phyloP scores from a whole-genome alignment of 2,329 filamentous ascomycete species.

The Penicillium aurantiogriseum region DNA sequence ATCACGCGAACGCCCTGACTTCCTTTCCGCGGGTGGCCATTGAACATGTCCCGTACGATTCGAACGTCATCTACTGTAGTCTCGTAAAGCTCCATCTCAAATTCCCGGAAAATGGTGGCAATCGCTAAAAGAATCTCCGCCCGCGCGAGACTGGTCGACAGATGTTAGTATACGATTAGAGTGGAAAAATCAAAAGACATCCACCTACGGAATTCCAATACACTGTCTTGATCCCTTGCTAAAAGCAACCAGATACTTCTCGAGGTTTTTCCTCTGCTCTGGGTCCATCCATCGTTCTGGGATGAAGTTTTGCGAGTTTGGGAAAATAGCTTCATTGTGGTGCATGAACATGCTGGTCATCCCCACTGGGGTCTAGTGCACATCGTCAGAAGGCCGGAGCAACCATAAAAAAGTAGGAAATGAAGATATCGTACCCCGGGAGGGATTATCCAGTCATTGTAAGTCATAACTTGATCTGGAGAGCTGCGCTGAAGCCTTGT shows the following conservation, averaged over 20 bases:
- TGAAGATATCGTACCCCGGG: constrained; percentile 24
- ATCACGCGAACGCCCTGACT: constrained; percentile 23
- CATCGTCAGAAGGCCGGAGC: neutral
- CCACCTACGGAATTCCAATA: constrained; percentile 44
- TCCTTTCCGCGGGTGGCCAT: constrained; percentile 14
- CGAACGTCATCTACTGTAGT: constrained; percentile 33
- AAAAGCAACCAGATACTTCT: constrained; percentile 42
- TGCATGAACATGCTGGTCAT: constrained; percentile 40
- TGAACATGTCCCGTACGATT: constrained; percentile 27
- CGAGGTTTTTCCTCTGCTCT: constrained; percentile 32
- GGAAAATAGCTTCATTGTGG: constrained; percentile 38
- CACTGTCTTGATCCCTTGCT: constrained; percentile 46
- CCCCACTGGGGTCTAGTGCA: constrained; percentile 33
- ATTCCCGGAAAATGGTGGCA: constrained; percentile 30
- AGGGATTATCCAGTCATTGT: constrained; percentile 35
- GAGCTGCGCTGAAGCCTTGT: constrained; percentile 33
- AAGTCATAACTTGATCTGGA: constrained; percentile 28
- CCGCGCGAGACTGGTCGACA: constrained; percentile 29
- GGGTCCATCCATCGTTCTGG: constrained; percentile 41
- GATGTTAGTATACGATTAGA: neutral
- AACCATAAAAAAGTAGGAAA: neutral
- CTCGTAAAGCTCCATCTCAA: constrained; percentile 33
- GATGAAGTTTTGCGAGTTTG: constrained; percentile 34
- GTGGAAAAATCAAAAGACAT: neutral
- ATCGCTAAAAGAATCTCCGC: constrained; percentile 35